A percentile compares a stretch with the other conserved stretches of the same genome.
Conservation (phyloP, 768 basidiomycete species). For the Kwoniella newhampshirensis region DNA sequence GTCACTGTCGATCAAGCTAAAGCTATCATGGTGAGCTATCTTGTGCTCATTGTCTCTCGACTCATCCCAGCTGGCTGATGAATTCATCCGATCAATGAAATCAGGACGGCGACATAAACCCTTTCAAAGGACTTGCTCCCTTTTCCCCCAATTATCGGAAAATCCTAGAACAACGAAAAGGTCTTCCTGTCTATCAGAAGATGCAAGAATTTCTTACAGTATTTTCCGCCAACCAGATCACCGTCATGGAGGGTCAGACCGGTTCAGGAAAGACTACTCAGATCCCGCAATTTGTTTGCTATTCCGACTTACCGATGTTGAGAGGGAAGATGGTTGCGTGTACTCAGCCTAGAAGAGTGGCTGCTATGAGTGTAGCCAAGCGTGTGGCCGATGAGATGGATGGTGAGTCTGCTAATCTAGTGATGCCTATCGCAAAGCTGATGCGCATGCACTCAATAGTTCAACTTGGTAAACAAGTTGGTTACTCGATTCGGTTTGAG, state of each 20-base stretch:
- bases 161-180: constrained; percentile 79
- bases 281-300: constrained; percentile 95
- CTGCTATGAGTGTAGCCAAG: constrained; percentile 96
- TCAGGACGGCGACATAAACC: constrained; percentile 77
- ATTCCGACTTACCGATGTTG: constrained; percentile 85
- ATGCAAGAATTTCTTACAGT: constrained; percentile 91
- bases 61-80: not conserved
- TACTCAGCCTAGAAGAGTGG: constrained; percentile 93
- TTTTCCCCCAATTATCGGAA: constrained; percentile 77
- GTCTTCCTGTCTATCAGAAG: constrained; percentile 84
- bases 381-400: constrained; percentile 99
- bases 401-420: constrained; percentile 59
- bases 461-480: constrained; percentile 87
- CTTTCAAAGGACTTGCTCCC: constrained; percentile 74
- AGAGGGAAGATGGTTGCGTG: constrained; percentile 91
- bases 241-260: constrained; percentile 72
- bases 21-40: constrained; percentile 66
- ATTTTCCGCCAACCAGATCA: constrained; percentile 77
- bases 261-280: constrained; percentile 96
- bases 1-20: constrained; percentile 68
- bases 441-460: constrained; percentile 58
- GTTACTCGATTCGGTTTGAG: constrained; percentile 97
- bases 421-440: constrained; percentile 9
- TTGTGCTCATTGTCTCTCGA: not conserved
- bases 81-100: not conserved